phyloP scores from a whole-genome alignment of 2,329 filamentous ascomycete species.

The Lachnellula cervina region DNA sequence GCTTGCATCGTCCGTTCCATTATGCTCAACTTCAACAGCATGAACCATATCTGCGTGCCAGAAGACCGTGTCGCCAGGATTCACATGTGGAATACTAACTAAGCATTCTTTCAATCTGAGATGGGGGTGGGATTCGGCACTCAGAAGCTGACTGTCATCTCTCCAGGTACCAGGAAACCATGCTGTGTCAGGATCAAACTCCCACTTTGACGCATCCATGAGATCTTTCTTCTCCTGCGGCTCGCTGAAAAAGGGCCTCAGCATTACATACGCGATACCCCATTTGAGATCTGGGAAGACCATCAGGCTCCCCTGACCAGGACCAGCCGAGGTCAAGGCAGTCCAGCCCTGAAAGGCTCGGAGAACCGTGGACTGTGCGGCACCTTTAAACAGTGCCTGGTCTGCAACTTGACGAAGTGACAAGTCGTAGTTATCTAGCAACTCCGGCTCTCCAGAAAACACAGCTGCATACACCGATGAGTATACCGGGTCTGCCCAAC shows the following conservation, averaged over 20 bases:
- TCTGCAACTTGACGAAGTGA: conserved; percentile 32
- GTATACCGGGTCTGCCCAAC: conserved; percentile 39
- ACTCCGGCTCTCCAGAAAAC: conserved; percentile 34
- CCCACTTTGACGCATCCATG: conserved; percentile 36
- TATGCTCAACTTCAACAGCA: conserved; percentile 37
- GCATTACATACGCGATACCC: conserved; percentile 37
- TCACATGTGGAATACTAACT: conserved; percentile 35
- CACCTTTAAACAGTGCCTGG: conserved; percentile 33
- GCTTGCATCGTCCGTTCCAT: conserved; percentile 31
- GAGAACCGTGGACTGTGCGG: conserved; percentile 36
- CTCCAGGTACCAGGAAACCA: conserved; percentile 38
- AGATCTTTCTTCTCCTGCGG: conserved; percentile 29
- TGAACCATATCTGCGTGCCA: conserved; percentile 39
- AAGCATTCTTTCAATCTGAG: conserved; percentile 35
- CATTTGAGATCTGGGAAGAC: conserved; percentile 37
- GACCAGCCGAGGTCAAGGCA: conserved; percentile 34
- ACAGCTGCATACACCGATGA: conserved; percentile 35
- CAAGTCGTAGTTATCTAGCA: conserved; percentile 37
- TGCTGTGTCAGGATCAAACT: conserved; percentile 27
- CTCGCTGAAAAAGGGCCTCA: conserved; percentile 39
- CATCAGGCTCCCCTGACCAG: conserved; percentile 36
- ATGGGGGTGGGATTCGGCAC: conserved; percentile 37
- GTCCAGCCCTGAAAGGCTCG: conserved; percentile 41
- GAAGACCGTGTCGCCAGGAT: conserved; percentile 38
- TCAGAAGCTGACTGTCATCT: conserved; percentile 32